Base-by-base conservation (phyloP, 2,329 filamentous ascomycete species). In the Calonectria montana region DNA sequence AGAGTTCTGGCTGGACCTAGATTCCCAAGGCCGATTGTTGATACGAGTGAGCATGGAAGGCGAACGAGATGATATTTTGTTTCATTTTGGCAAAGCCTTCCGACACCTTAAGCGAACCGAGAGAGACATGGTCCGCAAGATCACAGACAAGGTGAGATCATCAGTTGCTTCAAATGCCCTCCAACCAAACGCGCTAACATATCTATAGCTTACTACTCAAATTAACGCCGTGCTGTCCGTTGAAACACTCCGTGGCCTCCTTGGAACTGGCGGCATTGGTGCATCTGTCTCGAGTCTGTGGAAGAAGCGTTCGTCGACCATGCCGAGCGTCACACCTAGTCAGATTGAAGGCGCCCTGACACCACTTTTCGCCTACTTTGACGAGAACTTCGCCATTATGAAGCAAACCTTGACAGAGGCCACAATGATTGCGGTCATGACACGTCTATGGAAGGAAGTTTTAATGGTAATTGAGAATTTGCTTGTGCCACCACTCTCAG, bases 351-450 rank as follows among this genome's bases (percentile, higher is more conserved):
- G 93, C 76, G 95, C 95, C 0, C 86, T 99, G 15, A 92, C 94
- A 77, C 94, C 95, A 5, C 88, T 99, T 1, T 97, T 98, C 81
- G 90, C 92, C 66, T 99, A 99, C 83, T 99, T 99, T 81, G 94
- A 99, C 81, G 96, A 98, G 82, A 99, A 99, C 80, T 99, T 99
- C 83, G 95, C 95, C 71, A 98, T 98, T 77, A 98, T 99, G 96
- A 98, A 98, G 85, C 92, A 97, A 83, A 98, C 96, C 0, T 87
- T 99, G 69, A 98, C 97, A 1, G 93, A 95, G 70, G 93, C 95
- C 69, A 97, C 97, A n/a, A 98, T 99, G 96, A 92, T 96, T 78
- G 96, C 97, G 81, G 97, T 99, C 78, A 99, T 99, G 97, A 97
- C 95, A 25, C 92, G 97, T 53, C 86, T 99, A 7, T 99, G 97